A percentile compares a stretch with the other conserved stretches of the same genome.
Evolutionary conservation across 768 basidiomycete species (phyloP).

Genomic region (Auricularia sp.): DNA sequence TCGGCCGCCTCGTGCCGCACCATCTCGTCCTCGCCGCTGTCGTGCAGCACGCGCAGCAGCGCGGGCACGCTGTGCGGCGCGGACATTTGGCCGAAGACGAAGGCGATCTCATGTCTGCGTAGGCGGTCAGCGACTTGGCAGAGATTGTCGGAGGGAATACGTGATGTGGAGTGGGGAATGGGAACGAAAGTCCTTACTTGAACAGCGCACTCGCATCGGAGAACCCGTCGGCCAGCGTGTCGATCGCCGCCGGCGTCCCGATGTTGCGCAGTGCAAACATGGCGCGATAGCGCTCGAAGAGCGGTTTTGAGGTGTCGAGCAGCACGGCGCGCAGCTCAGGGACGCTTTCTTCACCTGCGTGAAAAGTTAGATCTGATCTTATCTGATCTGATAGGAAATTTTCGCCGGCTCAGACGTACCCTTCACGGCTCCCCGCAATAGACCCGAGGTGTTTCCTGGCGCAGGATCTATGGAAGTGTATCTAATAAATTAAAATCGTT

Average conservation of each 20-base stretch:
- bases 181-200: conserved; percentile 46
- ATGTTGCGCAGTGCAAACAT: conserved; percentile 98
- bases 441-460: conserved; percentile 54
- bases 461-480: conserved; percentile 88
- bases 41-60: conserved; percentile 65
- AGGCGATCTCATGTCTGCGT: conserved; percentile 90
- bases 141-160: neutral
- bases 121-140: neutral
- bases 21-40: conserved; percentile 79
- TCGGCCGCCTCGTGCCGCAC: conserved; percentile 98
- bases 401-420: too few species aligned
- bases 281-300: conserved; percentile 92
- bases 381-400: too few species aligned
- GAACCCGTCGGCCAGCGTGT: conserved; percentile 88
- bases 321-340: conserved; percentile 48
- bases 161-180: neutral
- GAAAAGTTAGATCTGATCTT: conserved; percentile 11
- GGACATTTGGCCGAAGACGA: conserved; percentile 93
- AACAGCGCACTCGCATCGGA: conserved; percentile 82
- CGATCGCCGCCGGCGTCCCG: conserved; percentile 73
- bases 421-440: conserved; percentile 34
- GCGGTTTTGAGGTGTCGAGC: conserved; percentile 52
- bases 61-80: conserved; percentile 83
- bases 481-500: neutral
- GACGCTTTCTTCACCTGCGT: conserved; percentile 41